Conservation (phyloP, 352 stramenopile species). For the Halophytophthora polymorphica region DNA sequence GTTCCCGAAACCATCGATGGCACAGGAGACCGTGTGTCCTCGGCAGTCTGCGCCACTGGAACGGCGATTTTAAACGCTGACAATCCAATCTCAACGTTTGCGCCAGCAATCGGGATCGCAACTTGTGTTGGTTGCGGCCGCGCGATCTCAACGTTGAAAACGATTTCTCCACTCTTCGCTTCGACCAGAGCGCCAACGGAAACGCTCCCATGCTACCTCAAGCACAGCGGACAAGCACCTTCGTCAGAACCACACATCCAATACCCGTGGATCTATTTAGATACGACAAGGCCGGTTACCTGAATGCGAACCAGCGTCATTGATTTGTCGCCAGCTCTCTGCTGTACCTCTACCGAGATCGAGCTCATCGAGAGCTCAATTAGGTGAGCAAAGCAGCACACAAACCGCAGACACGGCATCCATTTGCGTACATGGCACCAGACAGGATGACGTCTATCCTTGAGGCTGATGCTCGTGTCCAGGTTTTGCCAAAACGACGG, state of each 20-base stretch:
- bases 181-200: slow-evolving; percentile 21
- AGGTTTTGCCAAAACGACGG: slow-evolving; percentile 16
- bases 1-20: slow-evolving; percentile 13
- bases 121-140: slow-evolving; percentile 11
- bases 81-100: slow-evolving; percentile 14
- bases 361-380: slow-evolving; percentile 26
- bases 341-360: slow-evolving; percentile 35
- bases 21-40: slow-evolving; percentile 17
- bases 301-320: slow-evolving; percentile 17
- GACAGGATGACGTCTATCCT: slow-evolving; percentile 31
- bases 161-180: slow-evolving; percentile 14
- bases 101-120: slow-evolving; percentile 4
- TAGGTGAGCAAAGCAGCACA: slow-evolving; percentile 34
- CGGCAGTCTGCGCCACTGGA: slow-evolving; percentile 13
- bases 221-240: not conserved
- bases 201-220: slow-evolving; percentile 28
- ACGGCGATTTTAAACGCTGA: slow-evolving; percentile 28
- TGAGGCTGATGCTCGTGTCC: slow-evolving; percentile 26
- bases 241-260: not conserved
- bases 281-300: slow-evolving; percentile 3
- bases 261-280: too few relatives aligned
- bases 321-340: slow-evolving; percentile 4
- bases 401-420: slow-evolving; percentile 34
- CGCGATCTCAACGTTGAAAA: slow-evolving; percentile 16
- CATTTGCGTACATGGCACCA: slow-evolving; percentile 34